Base-by-base conservation (phyloP, 2,329 filamentous ascomycete species). In the Botrytis tulipae region DNA sequence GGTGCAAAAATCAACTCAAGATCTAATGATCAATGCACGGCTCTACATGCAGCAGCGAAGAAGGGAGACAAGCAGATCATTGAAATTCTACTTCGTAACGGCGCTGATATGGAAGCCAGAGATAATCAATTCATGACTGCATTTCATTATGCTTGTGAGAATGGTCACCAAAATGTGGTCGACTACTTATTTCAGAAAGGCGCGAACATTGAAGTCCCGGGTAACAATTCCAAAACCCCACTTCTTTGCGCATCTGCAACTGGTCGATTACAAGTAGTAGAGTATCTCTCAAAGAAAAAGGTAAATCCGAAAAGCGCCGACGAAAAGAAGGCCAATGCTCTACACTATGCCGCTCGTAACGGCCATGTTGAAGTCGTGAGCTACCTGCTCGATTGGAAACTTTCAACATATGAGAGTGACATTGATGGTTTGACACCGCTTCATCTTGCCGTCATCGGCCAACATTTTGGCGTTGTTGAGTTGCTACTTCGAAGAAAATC, bases 1-100 rank as follows among this genome's bases (percentile, higher is more conserved):
- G 71, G 71, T 12, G 73, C 71, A 8, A 74, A 70, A 42, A 63
- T 73, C 32, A 73, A 73, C 8, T 65, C 74, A 29, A 69, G 63
- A 42, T 73, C 67, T 12, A 71, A 71, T 37, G 63, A 73, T 40
- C 72, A 73, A 42, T 65, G 73, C 48, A 75, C 74, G 1, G 54
- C 74, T 32, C 16, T 74, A 22, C 74, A 75, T 32, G 32, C 60
- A 20, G 73, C 70, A 68, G 60, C 73, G 8, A 73, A 71, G n/a
- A 22, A 46, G 29, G 73, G 73, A 67, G 44, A 75, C 25, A 67
- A 22, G 51, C 51, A 66, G n/a, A 72, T 74, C 6, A 61, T 42
- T 12, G 74, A 74, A 20, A 35, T 74, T 16, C 48, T 75, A 22
- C 37, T 74, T 35, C 66, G 67, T 16, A 40, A 57, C 12, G 72